Percentiles rank a stretch among this genome's conserved stretches.
phyloP scores from a whole-genome alignment of 2,329 filamentous ascomycete genomes.

The Cercospora zeae-maydis region DNA sequence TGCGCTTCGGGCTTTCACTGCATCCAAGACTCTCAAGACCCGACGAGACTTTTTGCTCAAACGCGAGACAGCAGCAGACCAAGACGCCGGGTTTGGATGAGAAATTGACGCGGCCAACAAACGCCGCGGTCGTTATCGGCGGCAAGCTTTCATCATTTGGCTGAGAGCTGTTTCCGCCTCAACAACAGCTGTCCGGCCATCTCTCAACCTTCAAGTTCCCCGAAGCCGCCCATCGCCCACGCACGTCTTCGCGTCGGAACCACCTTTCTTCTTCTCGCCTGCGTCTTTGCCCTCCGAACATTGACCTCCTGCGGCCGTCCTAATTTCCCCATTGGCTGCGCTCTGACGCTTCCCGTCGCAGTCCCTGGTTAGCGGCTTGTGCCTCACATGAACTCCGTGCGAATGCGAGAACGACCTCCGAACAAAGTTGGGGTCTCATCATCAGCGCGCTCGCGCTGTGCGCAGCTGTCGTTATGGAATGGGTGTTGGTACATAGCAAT shows the following conservation, averaged over 20 bases:
- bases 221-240: not conserved
- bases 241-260: not conserved
- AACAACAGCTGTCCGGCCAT: not conserved
- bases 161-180: not conserved
- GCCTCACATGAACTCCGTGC: not conserved
- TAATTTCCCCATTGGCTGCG: slow-evolving; percentile 1
- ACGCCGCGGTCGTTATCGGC: not conserved
- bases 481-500: slow-evolving; percentile 11
- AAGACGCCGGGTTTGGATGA: not conserved
- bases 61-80: not conserved
- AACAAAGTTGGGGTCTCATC: not conserved
- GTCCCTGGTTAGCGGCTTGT: not conserved
- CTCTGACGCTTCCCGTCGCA: not conserved
- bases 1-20: not conserved
- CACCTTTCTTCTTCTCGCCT: not conserved
- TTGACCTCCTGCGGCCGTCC: not conserved
- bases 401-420: not conserved
- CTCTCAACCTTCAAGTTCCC: not conserved
- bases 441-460: not conserved
- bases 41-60: not conserved
- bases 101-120: not conserved
- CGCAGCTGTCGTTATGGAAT: slow-evolving; percentile 15
- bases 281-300: not conserved
- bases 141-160: not conserved
- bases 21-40: not conserved